Percentiles rank a stretch among this genome's conserved stretches.
Evolutionary conservation across 1,139 yeast species (phyloP).

Genomic region (Taiozyma sp.): DNA sequence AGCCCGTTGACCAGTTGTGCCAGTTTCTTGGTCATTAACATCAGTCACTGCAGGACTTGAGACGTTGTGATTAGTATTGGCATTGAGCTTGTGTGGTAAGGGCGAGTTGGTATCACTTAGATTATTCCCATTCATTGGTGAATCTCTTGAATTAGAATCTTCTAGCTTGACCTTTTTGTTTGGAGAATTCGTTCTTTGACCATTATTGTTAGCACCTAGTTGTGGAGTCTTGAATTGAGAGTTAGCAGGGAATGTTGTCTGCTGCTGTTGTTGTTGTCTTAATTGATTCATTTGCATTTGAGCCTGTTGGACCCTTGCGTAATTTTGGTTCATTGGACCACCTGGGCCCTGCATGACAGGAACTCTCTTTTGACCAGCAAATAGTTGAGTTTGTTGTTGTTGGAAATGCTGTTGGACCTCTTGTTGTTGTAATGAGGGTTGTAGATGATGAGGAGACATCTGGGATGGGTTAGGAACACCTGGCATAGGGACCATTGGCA

Average conservation of each 20-base stretch:
- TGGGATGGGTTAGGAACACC: neutral
- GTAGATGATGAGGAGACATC: slow-evolving; percentile 11
- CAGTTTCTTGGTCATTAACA: slow-evolving; percentile 1
- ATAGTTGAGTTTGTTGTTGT: slow-evolving; percentile 21
- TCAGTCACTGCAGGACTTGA: slow-evolving; percentile 14
- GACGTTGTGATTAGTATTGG: slow-evolving; percentile 1
- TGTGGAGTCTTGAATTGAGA: slow-evolving; percentile 10
- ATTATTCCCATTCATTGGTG: slow-evolving; percentile 6
- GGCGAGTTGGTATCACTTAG: slow-evolving; percentile 15
- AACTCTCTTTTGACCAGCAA: slow-evolving; percentile 23
- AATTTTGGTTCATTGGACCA: slow-evolving; percentile 25
- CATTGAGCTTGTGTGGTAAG: slow-evolving; percentile 5
- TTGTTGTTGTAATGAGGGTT: slow-evolving; percentile 15
- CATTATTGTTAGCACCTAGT: slow-evolving; percentile 3
- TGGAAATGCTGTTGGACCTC: slow-evolving; percentile 21
- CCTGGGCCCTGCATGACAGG: slow-evolving; percentile 24
- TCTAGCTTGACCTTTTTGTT: slow-evolving; percentile 13
- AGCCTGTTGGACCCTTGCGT: slow-evolving; percentile 35
- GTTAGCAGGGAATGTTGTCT: neutral
- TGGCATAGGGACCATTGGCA: slow-evolving; percentile 10
- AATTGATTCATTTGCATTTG: slow-evolving; percentile 49
- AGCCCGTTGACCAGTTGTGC: slow-evolving; percentile 27
- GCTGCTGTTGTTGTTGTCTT: slow-evolving; percentile 33
- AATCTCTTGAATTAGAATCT: slow-evolving; percentile 6
- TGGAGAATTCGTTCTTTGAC: slow-evolving; percentile 9